Conservation (phyloP, 2,329 filamentous ascomycete genomes). For the Monilinia fructicola region DNA sequence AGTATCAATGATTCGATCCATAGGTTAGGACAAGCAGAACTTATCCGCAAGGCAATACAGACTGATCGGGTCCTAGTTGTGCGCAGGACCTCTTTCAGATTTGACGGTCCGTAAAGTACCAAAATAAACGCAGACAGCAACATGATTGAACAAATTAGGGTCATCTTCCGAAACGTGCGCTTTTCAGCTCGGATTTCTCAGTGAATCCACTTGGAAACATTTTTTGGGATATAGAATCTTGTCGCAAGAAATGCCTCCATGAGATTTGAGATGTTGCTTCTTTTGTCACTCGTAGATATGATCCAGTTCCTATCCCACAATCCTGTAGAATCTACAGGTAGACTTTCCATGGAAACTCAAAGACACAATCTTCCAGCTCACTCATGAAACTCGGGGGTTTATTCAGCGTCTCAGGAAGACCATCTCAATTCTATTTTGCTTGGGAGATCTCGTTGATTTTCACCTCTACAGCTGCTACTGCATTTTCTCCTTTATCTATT, state of each 20-base stretch:
- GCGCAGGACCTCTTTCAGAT: accelerated
- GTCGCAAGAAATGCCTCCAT: constrained; percentile 25
- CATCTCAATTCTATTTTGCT: neutral
- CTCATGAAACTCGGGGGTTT: neutral
- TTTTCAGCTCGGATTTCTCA: constrained; percentile 2
- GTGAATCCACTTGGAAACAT: constrained; percentile 26
- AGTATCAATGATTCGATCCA: constrained; percentile 5
- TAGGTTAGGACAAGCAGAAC: neutral
- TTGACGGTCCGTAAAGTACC: neutral
- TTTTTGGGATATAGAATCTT: constrained; percentile 28
- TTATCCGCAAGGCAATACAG: constrained; percentile 16
- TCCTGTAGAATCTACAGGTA: neutral
- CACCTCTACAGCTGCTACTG: neutral
- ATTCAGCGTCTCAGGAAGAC: neutral
- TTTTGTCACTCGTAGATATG: constrained; percentile 20
- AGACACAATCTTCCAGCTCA: neutral
- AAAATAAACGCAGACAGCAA: constrained; percentile 26
- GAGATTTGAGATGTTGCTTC: constrained; percentile 16
- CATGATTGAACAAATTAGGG: constrained; percentile 20
- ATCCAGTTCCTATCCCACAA: constrained; percentile 17
- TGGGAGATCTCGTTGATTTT: neutral
- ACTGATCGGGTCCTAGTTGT: neutral
- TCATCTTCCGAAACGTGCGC: constrained; percentile 26
- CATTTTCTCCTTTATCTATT: too few relatives aligned
- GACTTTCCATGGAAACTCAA: too few relatives aligned